Percentiles rank a stretch among this genome's conserved stretches.
Conservation (phyloP, 768 basidiomycete genomes). For the Glaciozyma martinii region DNA sequence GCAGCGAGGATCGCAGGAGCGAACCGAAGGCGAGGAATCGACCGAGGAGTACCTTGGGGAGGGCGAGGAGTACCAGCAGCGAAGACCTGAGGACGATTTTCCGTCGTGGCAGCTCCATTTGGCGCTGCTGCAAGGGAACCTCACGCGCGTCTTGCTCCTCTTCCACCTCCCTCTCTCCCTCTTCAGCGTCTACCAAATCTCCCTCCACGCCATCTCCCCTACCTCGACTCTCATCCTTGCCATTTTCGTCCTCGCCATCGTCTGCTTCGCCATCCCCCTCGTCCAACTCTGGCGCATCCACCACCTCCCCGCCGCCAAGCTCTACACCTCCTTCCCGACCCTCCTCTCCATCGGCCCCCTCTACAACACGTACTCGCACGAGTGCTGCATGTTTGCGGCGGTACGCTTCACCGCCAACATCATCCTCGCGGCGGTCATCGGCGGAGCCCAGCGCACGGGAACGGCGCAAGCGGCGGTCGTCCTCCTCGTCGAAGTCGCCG, state of each 20-base stretch:
- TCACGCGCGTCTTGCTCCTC: slow-evolving; percentile 77
- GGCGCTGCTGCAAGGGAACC: slow-evolving; percentile 52
- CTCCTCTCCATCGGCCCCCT: slow-evolving; percentile 80
- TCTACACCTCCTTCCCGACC: slow-evolving; percentile 91
- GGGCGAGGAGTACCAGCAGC: background rate
- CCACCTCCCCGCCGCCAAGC: slow-evolving; percentile 70
- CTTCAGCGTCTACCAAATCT: slow-evolving; percentile 82
- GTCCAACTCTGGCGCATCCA: slow-evolving; percentile 68
- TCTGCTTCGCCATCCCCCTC: slow-evolving; percentile 69
- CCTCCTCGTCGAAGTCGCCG: slow-evolving; percentile 74
- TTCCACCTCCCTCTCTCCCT: slow-evolving; percentile 93
- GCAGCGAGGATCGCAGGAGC: too few species aligned
- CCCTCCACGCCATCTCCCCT: slow-evolving; percentile 51
- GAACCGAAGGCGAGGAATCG: slow-evolving; percentile 12
- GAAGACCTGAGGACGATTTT: slow-evolving; percentile 7
- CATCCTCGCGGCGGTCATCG: slow-evolving; percentile 71
- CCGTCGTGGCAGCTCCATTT: slow-evolving; percentile 22
- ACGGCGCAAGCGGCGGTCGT: slow-evolving; percentile 87
- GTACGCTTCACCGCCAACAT: slow-evolving; percentile 74
- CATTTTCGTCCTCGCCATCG: slow-evolving; percentile 64
- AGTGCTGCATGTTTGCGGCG: slow-evolving; percentile 77
- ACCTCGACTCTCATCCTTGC: slow-evolving; percentile 65
- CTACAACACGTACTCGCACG: slow-evolving; percentile 88
- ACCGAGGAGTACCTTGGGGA: slow-evolving; percentile 22
- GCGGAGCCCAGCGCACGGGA: slow-evolving; percentile 79